phyloP scores from a whole-genome alignment of 768 basidiomycete species.

The Amanita muscaria region DNA sequence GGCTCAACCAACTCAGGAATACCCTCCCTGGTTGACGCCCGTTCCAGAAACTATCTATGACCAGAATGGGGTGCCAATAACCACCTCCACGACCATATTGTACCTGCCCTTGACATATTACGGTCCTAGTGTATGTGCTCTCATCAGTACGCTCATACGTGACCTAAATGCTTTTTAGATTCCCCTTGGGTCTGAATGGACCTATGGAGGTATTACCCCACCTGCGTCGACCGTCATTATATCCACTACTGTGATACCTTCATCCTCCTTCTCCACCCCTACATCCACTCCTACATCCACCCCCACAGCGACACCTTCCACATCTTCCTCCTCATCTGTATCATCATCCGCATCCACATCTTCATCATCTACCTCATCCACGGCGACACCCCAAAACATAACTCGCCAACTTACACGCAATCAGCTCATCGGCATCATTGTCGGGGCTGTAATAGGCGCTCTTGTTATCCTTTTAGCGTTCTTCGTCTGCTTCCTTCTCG shows the following conservation, averaged over 20 bases:
- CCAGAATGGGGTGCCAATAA: conserved; percentile 40
- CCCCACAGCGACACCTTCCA: conserved; percentile 21
- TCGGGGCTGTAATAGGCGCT: conserved; percentile 48
- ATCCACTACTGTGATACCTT: conserved; percentile 19
- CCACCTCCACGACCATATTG: conserved; percentile 49
- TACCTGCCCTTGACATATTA: conserved; percentile 73
- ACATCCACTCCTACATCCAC: conserved; percentile 22
- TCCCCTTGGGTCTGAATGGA: conserved; percentile 63
- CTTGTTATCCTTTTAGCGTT: conserved; percentile 39
- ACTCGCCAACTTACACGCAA: conserved; percentile 16
- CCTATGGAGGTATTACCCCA: conserved; percentile 62
- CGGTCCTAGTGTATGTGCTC: conserved; percentile 65
- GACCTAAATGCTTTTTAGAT: conserved; percentile 36
- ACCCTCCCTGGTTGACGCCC: conserved; percentile 67
- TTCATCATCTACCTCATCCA: conserved; percentile 20
- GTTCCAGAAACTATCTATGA: conserved; percentile 44
- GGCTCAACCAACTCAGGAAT: conserved; percentile 54
- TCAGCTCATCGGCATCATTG: conserved; percentile 46
- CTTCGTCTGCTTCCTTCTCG: conserved; percentile 30
- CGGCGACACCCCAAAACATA: conserved; percentile 15
- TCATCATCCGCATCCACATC: conserved; percentile 12
- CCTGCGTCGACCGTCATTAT: conserved; percentile 22
- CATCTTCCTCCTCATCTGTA: conserved; percentile 13
- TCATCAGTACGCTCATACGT: background rate
- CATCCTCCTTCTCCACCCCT: conserved; percentile 18